Base-by-base conservation (phyloP, 2,329 filamentous ascomycete species). In the Nigrospora osmanthi region DNA sequence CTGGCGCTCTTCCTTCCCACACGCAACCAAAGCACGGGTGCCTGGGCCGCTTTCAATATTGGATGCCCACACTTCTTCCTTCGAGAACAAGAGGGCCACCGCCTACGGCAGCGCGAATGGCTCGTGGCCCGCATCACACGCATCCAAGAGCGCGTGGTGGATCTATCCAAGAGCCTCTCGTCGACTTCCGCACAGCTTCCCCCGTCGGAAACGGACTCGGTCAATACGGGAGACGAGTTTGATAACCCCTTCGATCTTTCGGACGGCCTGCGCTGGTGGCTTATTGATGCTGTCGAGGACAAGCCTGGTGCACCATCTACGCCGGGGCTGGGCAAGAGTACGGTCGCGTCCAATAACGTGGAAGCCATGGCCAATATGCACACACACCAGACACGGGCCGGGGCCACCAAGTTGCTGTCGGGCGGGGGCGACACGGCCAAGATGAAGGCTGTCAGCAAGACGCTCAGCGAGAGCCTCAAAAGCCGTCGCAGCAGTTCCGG, bases 11-110 rank as follows among this genome's bases (percentile, higher is more conserved):
- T 98, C 69, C 69, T 98, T 35, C 93, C 93, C 0, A 98, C 93
- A 0, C 78, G 91, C 33, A 97, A 96, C 60, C 90, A 97, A 65
- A 87, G 87, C 34, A 93, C 89, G 5, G 86, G 91, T 14, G 91
- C 93, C 1, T 98, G 93, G 93, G 93, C 93, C 6, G 93, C 93
- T 1, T 98, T 98, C 75, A 98, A 98, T 57, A 87, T 98, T 31
- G 91, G 90, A 1, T 95, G 91, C 48, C 93, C 93, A 10, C 93
- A 98, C 63, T 97, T 93, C 68, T 98, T 98, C 69, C 75, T 98
- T 3, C 86, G 89, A 33, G 93, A 98, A 64, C 87, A 94, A 61
- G 91, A 97, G 55, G 77, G 76, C 1, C 94, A 98, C 65, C 84
- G 88, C 49, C 72, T 98, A 6, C 81, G 84, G 30, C 83, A 82